Percentiles rank a stretch among this genome's conserved stretches.
Conservation (phyloP, 1,139 yeast species). For the Candida tetrigidarum region DNA sequence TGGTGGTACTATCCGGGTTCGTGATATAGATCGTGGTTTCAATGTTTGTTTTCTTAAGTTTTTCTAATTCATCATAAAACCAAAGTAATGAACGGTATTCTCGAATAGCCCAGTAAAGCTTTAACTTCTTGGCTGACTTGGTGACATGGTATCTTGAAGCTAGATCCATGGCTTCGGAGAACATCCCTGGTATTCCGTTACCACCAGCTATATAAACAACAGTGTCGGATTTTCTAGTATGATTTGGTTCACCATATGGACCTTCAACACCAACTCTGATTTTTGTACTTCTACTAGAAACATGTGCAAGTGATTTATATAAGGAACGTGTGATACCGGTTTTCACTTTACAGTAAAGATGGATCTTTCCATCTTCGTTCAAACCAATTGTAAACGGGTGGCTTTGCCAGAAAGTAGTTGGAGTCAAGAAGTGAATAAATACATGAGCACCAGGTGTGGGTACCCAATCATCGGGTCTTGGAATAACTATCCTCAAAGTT, state of each 20-base stretch:
- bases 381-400: conserved; percentile 65
- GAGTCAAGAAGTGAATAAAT: conserved; percentile 56
- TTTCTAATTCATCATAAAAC: conserved; percentile 49
- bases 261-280: conserved; percentile 45
- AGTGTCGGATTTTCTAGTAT: conserved; percentile 31
- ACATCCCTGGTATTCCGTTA: conserved; percentile 47
- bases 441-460: conserved; percentile 63
- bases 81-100: conserved; percentile 44
- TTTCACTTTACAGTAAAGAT: conserved; percentile 35
- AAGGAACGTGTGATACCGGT: conserved; percentile 40
- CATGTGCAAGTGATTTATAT: conserved; percentile 29
- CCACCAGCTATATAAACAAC: conserved; percentile 45
- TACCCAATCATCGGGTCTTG: conserved; percentile 43
- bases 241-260: conserved; percentile 39
- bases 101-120: conserved; percentile 49
- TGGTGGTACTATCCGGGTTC: conserved; percentile 17
- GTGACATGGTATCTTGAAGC: conserved; percentile 14
- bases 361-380: conserved; percentile 30
- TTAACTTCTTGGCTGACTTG: conserved; percentile 26
- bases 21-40: conserved; percentile 27
- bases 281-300: conserved; percentile 27
- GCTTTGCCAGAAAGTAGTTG: conserved; percentile 67
- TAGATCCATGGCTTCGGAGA: conserved; percentile 39
- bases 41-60: conserved; percentile 27
- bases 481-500: conserved; percentile 44